Evolutionary conservation across 2,329 filamentous ascomycete species (phyloP).

Genomic region (Phaeosphaeriaceae sp.): DNA sequence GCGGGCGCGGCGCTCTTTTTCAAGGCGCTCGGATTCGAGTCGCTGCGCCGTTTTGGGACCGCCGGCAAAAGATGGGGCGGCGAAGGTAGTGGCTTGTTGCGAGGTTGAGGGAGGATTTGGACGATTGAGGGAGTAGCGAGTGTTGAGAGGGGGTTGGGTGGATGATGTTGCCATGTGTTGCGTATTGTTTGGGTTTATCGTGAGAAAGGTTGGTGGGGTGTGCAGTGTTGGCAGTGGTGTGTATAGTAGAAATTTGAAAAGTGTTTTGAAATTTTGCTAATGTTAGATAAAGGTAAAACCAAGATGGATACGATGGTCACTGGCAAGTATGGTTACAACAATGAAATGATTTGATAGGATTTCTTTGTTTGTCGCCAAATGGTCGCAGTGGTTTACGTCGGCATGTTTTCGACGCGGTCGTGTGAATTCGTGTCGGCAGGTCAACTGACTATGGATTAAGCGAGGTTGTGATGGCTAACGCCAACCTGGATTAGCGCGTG

Average conservation of each 20-base stretch:
- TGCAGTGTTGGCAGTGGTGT: constrained; percentile 12
- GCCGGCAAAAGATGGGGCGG: constrained; percentile 45
- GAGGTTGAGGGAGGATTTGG: constrained; percentile 11
- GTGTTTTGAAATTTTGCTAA: background rate
- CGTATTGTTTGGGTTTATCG: constrained; percentile 13
- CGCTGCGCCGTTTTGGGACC: constrained; percentile 50
- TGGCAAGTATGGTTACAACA: constrained; percentile 7
- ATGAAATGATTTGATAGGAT: constrained; percentile 1
- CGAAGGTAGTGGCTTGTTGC: constrained; percentile 33
- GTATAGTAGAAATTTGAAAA: background rate
- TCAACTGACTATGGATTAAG: no score
- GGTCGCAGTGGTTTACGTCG: constrained; percentile 9
- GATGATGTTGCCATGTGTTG: constrained; percentile 59
- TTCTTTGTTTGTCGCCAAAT: constrained; percentile 17
- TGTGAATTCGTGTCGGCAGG: no score
- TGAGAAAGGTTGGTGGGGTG: constrained; percentile 9
- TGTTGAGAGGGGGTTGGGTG: constrained; percentile 61
- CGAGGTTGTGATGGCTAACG: no score
- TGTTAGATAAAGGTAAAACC: no score
- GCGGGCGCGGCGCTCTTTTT: constrained; percentile 51
- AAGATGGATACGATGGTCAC: background rate
- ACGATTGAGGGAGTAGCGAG: constrained; percentile 60
- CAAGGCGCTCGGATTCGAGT: constrained; percentile 49
- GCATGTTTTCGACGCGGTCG: constrained; percentile 25
- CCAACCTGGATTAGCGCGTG: no score